Evolutionary conservation across 805 yeast species (phyloP), one percentile per base, ranked within the genome.

Genomic region (Pichia gijzeniarum): DNA sequence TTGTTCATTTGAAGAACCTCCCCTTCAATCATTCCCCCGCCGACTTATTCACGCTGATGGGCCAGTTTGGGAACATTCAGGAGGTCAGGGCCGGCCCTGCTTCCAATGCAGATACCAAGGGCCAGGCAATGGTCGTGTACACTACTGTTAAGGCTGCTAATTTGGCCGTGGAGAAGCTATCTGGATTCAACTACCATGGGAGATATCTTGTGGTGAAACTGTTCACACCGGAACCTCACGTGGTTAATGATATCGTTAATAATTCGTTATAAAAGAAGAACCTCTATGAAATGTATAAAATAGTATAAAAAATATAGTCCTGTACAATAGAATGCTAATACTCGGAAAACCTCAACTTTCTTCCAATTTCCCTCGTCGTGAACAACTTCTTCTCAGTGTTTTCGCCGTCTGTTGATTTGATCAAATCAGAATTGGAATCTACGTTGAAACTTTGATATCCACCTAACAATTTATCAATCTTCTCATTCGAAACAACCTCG

Each of bases 371-470:
- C 43, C 79, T 54, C 34, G 49, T 55, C 5, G 64, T 58, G 45
- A 62, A 62, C 3, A 43, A 36, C 16, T 44, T 47, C 28, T 43
- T 49, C 4, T 46, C 49, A 7, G 37, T 4, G 18, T 8, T 16
- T n/a, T 40, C 41, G 4, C 43, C 47, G 8, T 82, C 84, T 45
- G 83, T 64, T 7, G 85, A 75, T 50, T 84, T 70, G 44, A 76
- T 59, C 31, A 56, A 53, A 48, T 76, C 79, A 47, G 80, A 80
- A 52, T 83, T 79, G 50, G 53, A 42, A 44, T 61, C 65, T 50
- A 81, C 71, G 54, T 85, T 93, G 60, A 85, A 85, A 62, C 85
- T 85, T 32, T 90, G 95, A 62, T 89, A 89, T 2, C 96, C 96
- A 37, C 95, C 91, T 34, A 88, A 68, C 47, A 70, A 56, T 49